Evolutionary conservation across 352 stramenopile species (phyloP).

Genomic region (Phytophthora hibernalis): DNA sequence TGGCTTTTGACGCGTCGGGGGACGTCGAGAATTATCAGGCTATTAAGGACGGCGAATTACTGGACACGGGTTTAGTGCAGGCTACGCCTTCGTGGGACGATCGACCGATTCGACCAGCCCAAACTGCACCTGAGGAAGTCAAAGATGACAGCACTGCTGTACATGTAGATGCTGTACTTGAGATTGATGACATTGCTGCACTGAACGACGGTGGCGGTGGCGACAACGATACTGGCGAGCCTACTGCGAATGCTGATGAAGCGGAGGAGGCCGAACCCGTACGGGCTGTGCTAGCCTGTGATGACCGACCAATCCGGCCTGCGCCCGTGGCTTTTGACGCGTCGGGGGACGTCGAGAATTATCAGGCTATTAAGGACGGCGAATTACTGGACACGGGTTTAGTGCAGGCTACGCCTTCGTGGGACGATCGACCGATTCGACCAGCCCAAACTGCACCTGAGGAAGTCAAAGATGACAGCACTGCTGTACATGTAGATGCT

Average conservation of each 20-base stretch:
- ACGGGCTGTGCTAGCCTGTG: neutral
- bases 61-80: neutral
- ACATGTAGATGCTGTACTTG: neutral
- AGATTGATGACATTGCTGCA: neutral
- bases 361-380: neutral
- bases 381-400: neutral
- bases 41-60: neutral
- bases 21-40: neutral
- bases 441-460: neutral
- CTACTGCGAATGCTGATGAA: neutral
- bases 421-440: constrained; percentile 13
- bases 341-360: neutral
- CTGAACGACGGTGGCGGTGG: neutral
- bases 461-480: neutral
- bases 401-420: neutral
- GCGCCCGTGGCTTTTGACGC: neutral
- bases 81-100: constrained; percentile 13
- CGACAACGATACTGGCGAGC: neutral
- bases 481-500: neutral
- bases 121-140: neutral
- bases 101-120: neutral
- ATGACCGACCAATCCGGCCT: constrained; percentile 11
- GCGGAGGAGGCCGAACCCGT: neutral
- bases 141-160: neutral
- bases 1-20: neutral